These are phyloP conservation scores for Pleurotus pulmonarius DNA, from an alignment of 768 basidiomycete genomes.

Conservation along the genomic window DNA sequence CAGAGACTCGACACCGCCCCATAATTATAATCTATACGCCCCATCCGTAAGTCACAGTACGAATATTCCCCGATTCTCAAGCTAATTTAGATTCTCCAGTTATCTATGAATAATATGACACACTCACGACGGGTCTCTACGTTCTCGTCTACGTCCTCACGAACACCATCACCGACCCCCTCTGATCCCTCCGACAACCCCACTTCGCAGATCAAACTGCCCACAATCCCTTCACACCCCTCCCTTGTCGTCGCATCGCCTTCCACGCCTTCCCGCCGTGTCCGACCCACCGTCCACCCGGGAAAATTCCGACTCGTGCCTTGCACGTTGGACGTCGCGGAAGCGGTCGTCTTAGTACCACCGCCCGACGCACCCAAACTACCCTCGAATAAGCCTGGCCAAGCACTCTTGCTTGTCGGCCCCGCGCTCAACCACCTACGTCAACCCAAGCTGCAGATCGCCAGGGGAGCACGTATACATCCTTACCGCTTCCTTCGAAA, in stretches of 20 bases:
- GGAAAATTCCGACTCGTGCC: conserved; percentile 39
- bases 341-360: conserved; percentile 46
- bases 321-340: conserved; percentile 48
- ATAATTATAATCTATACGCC: conserved; percentile 3
- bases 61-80: background rate
- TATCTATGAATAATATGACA: conserved; percentile 16
- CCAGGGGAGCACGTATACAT: conserved; percentile 46
- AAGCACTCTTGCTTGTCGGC: conserved; percentile 47
- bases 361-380: conserved; percentile 23
- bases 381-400: conserved; percentile 17
- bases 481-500: conserved; percentile 47
- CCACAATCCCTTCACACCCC: conserved; percentile 13
- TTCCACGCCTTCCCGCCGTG: conserved; percentile 9
- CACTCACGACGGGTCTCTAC: conserved; percentile 30
- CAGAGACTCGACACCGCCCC: background rate
- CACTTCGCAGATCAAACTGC: conserved; percentile 14
- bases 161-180: conserved; percentile 31
- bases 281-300: background rate
- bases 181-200: conserved; percentile 10
- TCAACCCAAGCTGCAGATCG: conserved; percentile 33
- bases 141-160: conserved; percentile 36
- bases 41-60: background rate
- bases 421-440: conserved; percentile 44
- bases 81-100: conserved; percentile 12
- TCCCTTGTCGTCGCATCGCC: conserved; percentile 15